phyloP scores from a whole-genome alignment of 768 basidiomycete species.

The Termitomyces sp. region DNA sequence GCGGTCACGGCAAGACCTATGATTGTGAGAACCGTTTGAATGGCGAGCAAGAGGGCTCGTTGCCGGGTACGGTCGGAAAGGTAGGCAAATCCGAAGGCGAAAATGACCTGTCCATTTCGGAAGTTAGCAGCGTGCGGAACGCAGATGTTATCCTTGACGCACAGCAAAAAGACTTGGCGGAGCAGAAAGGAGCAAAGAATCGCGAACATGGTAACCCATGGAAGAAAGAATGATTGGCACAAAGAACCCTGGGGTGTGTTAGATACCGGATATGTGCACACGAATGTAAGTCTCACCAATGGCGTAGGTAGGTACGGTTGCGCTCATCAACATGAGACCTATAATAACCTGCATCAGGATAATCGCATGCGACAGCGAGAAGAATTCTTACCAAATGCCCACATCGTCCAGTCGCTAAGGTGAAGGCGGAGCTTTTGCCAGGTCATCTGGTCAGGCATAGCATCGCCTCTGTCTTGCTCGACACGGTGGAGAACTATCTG shows the following conservation, averaged over 20 bases:
- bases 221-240: conserved; percentile 28
- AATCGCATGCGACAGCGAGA: too few species aligned
- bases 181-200: conserved; percentile 28
- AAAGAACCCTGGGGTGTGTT: conserved; percentile 20
- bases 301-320: conserved; percentile 33
- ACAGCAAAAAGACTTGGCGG: conserved; percentile 31
- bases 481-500: conserved; percentile 25
- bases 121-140: conserved; percentile 19
- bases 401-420: conserved; percentile 30
- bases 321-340: conserved; percentile 33
- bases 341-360: background rate
- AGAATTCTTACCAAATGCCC: conserved; percentile 27
- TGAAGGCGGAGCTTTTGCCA: conserved; percentile 25
- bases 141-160: conserved; percentile 21
- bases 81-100: conserved; percentile 33
- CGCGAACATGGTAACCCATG: conserved; percentile 27
- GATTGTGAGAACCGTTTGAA: conserved; percentile 28
- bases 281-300: conserved; percentile 16
- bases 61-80: conserved; percentile 31
- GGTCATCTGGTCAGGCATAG: conserved; percentile 29
- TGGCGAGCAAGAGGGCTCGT: conserved; percentile 28
- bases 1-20: conserved; percentile 29
- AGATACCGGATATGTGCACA: background rate
- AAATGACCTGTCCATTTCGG: conserved; percentile 21
- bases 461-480: conserved; percentile 31